Base-by-base conservation (phyloP, 331 rosid species). In the Malus hybrid region DNA sequence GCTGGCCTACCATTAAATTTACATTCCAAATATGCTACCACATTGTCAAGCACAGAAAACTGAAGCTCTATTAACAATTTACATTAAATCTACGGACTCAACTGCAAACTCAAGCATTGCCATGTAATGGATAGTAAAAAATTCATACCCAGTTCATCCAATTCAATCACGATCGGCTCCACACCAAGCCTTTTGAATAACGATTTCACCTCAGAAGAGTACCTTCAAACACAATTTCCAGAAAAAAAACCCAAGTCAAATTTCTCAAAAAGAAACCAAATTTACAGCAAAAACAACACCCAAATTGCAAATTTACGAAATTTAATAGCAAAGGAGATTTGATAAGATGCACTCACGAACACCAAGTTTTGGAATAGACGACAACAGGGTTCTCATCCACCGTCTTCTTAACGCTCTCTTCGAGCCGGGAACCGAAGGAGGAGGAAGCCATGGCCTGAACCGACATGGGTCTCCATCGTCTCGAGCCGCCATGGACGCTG, bases 281-380 rank as follows among this genome's bases (percentile, higher is more conserved):
- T 27, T 39, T 10, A 67, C 34, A 73, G 18, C 55, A 52, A 69
- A 46, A 55, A 5, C 33, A 76, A 65, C 65, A 44, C 5, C 56
- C 71, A 71, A 70, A 28, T 27, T 22, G 12, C 32, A 73, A 50
- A 68, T 18, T 57, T 2, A 16, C 6, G 63, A 65, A 54, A 57
- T 20, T 20, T 1, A 70, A 67, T 20, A 72, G 62, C 22, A 44
- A 65, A 13, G 7, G 61, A 11, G 56, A 56, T 65, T 19, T 8
- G 61, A 20, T 10, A 19, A 15, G 79, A 78, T 77, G 74, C 33
- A 89, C 97, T 80, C 69, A 93, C 95, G 97, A 90, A 75, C 99
- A 94, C 99, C 99, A 94, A 3, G 92, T 84, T 82, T 94, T 94
- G 84, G 99, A 94, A 80, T 94, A 94, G 65, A 94, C 89, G 4